These are phyloP conservation scores for Podospora conica DNA, from an alignment of 495 filamentous ascomycete genomes.

Conservation along the genomic window DNA sequence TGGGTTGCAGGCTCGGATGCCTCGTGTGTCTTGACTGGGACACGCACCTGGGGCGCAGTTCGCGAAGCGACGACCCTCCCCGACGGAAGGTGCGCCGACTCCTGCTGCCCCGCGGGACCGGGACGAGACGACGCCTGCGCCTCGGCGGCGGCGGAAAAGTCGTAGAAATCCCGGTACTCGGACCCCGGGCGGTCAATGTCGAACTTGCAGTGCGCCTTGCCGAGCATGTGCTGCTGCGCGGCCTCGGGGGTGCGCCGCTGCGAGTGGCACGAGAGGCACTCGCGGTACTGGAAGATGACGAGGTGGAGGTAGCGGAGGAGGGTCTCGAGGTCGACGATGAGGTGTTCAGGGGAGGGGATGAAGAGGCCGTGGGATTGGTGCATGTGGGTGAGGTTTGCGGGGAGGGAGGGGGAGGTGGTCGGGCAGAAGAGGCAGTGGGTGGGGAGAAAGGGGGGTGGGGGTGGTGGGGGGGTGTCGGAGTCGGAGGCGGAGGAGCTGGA, in stretches of 20 bases:
- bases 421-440: slow-evolving; percentile 26
- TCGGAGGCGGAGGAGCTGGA: background rate
- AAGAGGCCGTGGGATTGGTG: slow-evolving; percentile 27
- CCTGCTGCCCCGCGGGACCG: background rate
- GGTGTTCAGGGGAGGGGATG: slow-evolving; percentile 21
- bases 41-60: background rate
- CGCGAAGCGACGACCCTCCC: slow-evolving; percentile 20
- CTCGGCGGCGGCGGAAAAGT: slow-evolving; percentile 15
- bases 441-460: background rate
- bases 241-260: slow-evolving; percentile 16
- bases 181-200: slow-evolving; percentile 21
- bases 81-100: slow-evolving; percentile 25
- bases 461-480: background rate
- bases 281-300: slow-evolving; percentile 26
- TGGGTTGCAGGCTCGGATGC: background rate
- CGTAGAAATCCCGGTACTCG: slow-evolving; percentile 26
- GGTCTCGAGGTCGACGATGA: slow-evolving; percentile 26
- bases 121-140: background rate
- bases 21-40: background rate
- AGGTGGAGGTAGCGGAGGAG: slow-evolving; percentile 27
- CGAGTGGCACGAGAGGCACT: slow-evolving; percentile 29
- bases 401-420: slow-evolving; percentile 15
- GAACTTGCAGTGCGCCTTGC: slow-evolving; percentile 30
- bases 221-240: slow-evolving; percentile 30
- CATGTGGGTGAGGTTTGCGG: slow-evolving; percentile 30